Percentiles rank a stretch among this genome's conserved stretches.
Evolutionary conservation across 2,329 filamentous ascomycete genomes (phyloP).

Genomic region (Ramichloridium luteum): DNA sequence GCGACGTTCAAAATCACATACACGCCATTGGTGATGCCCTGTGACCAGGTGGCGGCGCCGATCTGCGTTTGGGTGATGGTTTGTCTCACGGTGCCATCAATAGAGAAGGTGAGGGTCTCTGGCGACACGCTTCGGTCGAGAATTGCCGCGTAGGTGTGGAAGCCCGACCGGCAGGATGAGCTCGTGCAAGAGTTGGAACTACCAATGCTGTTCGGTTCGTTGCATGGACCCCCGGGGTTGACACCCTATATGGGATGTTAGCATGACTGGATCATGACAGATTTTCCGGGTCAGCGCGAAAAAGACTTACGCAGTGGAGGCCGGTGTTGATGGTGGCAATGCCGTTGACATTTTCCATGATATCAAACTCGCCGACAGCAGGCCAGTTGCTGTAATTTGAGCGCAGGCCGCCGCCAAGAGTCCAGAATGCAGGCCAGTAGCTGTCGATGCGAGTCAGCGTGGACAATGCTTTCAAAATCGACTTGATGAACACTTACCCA

Average conservation of each 20-base stretch:
- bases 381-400: constrained; percentile 19
- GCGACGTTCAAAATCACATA: constrained; percentile 22
- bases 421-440: constrained; percentile 19
- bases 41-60: constrained; percentile 15
- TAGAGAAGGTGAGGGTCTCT: constrained; percentile 18
- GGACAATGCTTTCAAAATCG: too few species aligned
- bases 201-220: constrained; percentile 18
- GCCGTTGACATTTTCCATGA: constrained; percentile 24
- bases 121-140: constrained; percentile 16
- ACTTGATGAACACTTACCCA: too few species aligned
- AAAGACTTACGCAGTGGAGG: constrained; percentile 18
- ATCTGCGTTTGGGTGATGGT: constrained; percentile 15
- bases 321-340: constrained; percentile 12
- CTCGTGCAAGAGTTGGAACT: constrained; percentile 7
- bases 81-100: constrained; percentile 15
- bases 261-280: not conserved
- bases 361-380: constrained; percentile 20
- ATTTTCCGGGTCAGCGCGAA: not conserved
- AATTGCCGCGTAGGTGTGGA: constrained; percentile 22
- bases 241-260: constrained; percentile 9
- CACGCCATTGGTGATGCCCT: constrained; percentile 17
- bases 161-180: constrained; percentile 16
- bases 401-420: constrained; percentile 12
- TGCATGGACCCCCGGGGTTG: constrained; percentile 23
- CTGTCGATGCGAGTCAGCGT: too few species aligned